These are phyloP conservation scores for Endoconidiophora laricicola DNA, from an alignment of 2,329 filamentous ascomycete species.

Conservation along the genomic window DNA sequence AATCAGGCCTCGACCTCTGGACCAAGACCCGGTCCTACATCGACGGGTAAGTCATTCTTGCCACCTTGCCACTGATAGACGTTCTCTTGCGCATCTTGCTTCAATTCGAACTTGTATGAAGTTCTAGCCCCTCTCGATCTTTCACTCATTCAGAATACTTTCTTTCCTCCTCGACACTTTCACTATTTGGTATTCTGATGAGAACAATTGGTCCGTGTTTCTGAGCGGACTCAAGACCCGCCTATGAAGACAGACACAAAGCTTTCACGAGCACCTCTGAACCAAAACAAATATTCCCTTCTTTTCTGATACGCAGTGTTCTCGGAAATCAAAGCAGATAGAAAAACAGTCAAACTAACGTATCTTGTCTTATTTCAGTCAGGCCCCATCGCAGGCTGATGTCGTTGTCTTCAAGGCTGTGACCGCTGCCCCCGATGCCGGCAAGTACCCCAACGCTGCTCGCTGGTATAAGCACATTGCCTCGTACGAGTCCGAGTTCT, in stretches of 20 bases:
- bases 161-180: no score
- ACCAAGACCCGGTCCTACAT: conserved; percentile 65
- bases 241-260: conserved; percentile 60
- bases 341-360: conserved; percentile 8
- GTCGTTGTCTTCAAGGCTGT: conserved; percentile 89
- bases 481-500: conserved; percentile 84
- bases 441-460: conserved; percentile 84
- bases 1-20: conserved; percentile 53
- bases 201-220: conserved; percentile 91
- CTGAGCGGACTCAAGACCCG: conserved; percentile 89
- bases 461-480: conserved; percentile 99
- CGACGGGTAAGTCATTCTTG: conserved; percentile 48
- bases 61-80: background rate
- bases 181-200: conserved; percentile 33
- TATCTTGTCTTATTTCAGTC: conserved; percentile 20
- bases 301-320: background rate
- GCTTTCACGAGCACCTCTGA: conserved; percentile 57
- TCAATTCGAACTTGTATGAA: no score
- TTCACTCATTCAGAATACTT: no score
- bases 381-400: conserved; percentile 78
- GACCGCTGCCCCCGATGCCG: conserved; percentile 54
- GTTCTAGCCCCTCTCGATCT: no score
- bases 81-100: background rate
- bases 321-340: background rate
- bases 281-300: conserved; percentile 10